Evolutionary conservation across 2,329 filamentous ascomycete genomes (phyloP).

Genomic region (Diaporthe citrichinensis): DNA sequence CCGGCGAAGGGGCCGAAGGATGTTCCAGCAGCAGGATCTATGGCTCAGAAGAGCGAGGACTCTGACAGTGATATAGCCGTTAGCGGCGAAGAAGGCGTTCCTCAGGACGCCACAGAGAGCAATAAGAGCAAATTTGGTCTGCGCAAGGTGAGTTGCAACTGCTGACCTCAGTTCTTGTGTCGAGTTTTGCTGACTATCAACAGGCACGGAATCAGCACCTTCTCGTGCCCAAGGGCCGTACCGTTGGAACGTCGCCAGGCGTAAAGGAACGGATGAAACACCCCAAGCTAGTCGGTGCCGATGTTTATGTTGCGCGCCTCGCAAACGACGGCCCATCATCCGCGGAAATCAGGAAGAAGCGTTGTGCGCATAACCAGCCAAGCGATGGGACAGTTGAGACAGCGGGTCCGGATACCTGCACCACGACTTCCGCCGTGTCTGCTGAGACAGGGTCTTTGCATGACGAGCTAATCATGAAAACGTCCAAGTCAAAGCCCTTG

Average conservation of each 20-base stretch:
- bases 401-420: constrained; percentile 20
- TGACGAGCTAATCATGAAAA: constrained; percentile 58
- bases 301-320: constrained; percentile 64
- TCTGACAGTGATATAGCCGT: not conserved
- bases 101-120: not conserved
- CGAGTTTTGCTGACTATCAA: constrained; percentile 48
- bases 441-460: constrained; percentile 57
- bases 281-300: constrained; percentile 61
- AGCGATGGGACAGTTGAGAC: not conserved
- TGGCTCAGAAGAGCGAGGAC: not conserved
- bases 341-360: not conserved
- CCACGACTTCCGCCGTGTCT: constrained; percentile 12
- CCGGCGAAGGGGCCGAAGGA: not conserved
- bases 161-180: not conserved
- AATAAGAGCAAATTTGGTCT: constrained; percentile 3
- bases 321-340: constrained; percentile 39
- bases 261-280: constrained; percentile 59
- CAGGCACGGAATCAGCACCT: constrained; percentile 46
- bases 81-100: not conserved
- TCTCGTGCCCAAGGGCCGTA: constrained; percentile 34
- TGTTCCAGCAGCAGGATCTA: not conserved
- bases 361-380: not conserved
- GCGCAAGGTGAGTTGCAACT: constrained; percentile 21
- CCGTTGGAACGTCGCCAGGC: constrained; percentile 33
- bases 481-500: constrained; percentile 11